These are phyloP conservation scores for Trichosanthes cucumerina DNA, from an alignment of 306 rosid species.

Conservation along the genomic window DNA sequence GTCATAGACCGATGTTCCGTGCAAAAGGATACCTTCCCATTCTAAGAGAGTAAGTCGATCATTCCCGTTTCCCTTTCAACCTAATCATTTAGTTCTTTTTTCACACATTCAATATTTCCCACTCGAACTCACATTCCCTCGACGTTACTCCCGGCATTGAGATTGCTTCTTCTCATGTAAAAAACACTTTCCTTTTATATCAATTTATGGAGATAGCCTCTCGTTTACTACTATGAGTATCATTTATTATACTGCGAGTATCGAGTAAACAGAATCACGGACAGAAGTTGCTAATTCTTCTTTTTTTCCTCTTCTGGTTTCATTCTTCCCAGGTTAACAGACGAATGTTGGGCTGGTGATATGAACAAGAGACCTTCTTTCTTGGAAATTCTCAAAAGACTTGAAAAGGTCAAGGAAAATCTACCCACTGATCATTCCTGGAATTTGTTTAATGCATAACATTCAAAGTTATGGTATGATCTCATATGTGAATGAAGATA, in stretches of 20 bases:
- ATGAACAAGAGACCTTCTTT: slow-evolving; percentile 66
- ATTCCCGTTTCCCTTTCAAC: neutral
- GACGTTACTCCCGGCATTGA: neutral
- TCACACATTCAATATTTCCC: neutral
- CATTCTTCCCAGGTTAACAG: slow-evolving; percentile 46
- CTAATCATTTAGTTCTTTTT: neutral
- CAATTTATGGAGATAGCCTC: neutral
- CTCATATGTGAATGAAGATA: neutral
- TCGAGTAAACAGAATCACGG: neutral
- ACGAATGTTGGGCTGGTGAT: slow-evolving; percentile 66
- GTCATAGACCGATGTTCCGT: slow-evolving; percentile 65
- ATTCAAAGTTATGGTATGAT: slow-evolving; percentile 2
- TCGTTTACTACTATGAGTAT: neutral
- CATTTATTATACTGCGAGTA: neutral
- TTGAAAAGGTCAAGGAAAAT: slow-evolving; percentile 63
- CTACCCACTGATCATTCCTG: slow-evolving; percentile 67
- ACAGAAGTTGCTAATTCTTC: neutral
- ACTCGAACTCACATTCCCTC: neutral
- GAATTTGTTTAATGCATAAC: slow-evolving; percentile 42
- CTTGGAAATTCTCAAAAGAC: slow-evolving; percentile 73
- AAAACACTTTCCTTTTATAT: neutral
- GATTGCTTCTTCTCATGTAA: neutral
- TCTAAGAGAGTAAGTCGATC: slow-evolving; percentile 56
- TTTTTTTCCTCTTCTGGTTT: neutral
- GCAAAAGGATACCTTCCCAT: slow-evolving; percentile 46